Evolutionary conservation across 2,329 filamentous ascomycete species (phyloP).

Genomic region (Fusarium haematococcum): DNA sequence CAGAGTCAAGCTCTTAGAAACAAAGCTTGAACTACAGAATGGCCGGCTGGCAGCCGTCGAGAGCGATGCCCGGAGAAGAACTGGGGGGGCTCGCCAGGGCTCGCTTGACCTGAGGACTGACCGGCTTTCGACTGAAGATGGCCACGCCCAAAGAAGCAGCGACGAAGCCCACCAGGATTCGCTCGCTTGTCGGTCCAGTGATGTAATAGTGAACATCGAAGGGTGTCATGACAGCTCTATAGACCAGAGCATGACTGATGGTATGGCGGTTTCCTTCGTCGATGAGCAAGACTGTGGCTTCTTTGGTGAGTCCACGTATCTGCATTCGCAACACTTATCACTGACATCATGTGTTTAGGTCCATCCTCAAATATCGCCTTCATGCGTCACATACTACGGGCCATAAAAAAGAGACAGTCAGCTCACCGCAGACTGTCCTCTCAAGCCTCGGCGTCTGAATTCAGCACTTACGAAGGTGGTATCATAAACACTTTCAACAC

Average conservation of each 20-base stretch:
- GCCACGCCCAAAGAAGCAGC: neutral
- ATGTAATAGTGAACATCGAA: conserved; percentile 10
- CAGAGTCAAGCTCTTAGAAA: conserved; percentile 14
- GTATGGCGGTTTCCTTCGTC: conserved; percentile 28
- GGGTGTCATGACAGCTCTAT: conserved; percentile 13
- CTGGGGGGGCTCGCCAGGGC: neutral
- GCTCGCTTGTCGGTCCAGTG: neutral
- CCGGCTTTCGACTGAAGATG: neutral
- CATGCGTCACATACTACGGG: conserved; percentile 28
- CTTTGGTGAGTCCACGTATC: conserved; percentile 10
- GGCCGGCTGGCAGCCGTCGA: conserved; percentile 6
- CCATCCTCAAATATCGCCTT: conserved; percentile 32
- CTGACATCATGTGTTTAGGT: neutral
- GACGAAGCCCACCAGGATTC: neutral
- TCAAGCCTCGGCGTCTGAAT: neutral
- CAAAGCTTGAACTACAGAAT: conserved; percentile 6
- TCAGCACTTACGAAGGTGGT: neutral
- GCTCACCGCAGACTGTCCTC: neutral
- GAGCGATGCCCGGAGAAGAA: neutral
- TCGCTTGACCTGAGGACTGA: neutral
- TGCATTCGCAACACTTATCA: neutral
- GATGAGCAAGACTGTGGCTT: conserved; percentile 26
- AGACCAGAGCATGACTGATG: conserved; percentile 25
- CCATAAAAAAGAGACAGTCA: conserved; percentile 3
- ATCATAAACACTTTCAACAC: neutral